Base-by-base conservation (phyloP, 1,284 basidiomycete genomes). In the Gomphus sp. region DNA sequence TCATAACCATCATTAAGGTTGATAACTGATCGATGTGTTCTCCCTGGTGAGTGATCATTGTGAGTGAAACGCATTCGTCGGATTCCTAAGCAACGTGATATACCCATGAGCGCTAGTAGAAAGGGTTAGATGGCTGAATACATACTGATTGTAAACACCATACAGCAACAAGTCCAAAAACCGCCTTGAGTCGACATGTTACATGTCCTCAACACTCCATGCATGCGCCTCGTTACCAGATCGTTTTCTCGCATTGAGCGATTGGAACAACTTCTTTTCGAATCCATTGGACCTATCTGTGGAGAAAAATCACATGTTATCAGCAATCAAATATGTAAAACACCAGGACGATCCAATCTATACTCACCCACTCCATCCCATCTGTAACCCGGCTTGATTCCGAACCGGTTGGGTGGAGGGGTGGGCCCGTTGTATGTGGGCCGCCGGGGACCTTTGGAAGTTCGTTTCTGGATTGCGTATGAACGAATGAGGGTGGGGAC, bases 281-380 rank as follows among this genome's bases (percentile, higher is more conserved):
- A 96, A 98, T 1, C 96, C 96, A 64, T 88, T 99, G 1, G 93
- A 84, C 59, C 95, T 82, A 68, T 96, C 93, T 94, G 67, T 5
- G 56, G 47, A 39, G 44, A 12, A 37, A 6, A 43, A 28, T 43
- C n/a, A 16, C 28, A 53, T n/a, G n/a, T 7, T 6, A 31, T 39
- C 25, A 28, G 0, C 44, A 25, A 6, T 39, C 28, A n/a, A 56
- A 45, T 37, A n/a, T 44, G 25, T 51, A 8, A 18, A n/a, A 28
- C 2, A 28, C 28, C n/a, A 18, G 41, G 16, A 22, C 22, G 18
- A 52, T 41, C 10, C n/a, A n/a, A n/a, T n/a, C n/a, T 22, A 37
- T 36, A 83, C 84, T 69, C 66, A 93, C 92, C 91, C 59, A 95
- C 93, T 50, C 93, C 93, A 69, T 98, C 96, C 96, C 95, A 99